Evolutionary conservation across 192 early-diverging fungal genomes (phyloP).

Genomic region (Diversispora eburnea): DNA sequence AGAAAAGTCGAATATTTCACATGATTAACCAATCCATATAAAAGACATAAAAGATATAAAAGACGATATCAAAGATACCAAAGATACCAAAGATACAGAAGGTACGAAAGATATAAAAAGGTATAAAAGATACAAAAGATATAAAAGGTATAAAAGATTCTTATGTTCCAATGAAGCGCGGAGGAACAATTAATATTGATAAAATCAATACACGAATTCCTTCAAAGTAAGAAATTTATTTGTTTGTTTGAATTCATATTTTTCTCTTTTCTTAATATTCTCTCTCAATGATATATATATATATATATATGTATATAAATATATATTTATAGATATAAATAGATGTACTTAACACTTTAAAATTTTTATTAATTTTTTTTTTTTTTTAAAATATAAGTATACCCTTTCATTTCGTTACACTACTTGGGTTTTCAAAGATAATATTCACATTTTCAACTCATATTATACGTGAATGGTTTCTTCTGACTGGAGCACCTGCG

Average conservation of each 20-base stretch:
- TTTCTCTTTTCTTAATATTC: not conserved
- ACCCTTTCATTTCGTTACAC: not conserved
- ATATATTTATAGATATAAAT: not conserved
- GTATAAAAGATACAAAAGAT: not conserved
- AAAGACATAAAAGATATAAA: no score
- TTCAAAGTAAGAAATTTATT: not conserved
- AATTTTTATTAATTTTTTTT: not conserved
- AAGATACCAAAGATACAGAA: no score
- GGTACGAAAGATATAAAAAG: no score
- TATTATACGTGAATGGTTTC: conserved; percentile 16
- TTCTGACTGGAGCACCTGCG: not conserved
- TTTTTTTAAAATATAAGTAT: conserved; percentile 7
- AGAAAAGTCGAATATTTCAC: no score
- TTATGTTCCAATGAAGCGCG: not conserved
- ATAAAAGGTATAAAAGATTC: not conserved
- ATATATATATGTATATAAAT: not conserved
- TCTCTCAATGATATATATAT: not conserved
- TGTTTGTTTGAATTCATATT: not conserved
- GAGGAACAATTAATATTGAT: conserved; percentile 16
- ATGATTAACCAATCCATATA: no score
- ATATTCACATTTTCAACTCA: conserved; percentile 9
- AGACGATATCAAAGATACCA: no score
- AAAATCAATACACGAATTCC: conserved; percentile 12
- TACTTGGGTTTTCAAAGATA: conserved; percentile 4
- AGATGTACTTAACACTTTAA: not conserved